These are phyloP conservation scores for Botrytis byssoidea DNA, from an alignment of 2,329 filamentous ascomycete genomes.

Conservation along the genomic window DNA sequence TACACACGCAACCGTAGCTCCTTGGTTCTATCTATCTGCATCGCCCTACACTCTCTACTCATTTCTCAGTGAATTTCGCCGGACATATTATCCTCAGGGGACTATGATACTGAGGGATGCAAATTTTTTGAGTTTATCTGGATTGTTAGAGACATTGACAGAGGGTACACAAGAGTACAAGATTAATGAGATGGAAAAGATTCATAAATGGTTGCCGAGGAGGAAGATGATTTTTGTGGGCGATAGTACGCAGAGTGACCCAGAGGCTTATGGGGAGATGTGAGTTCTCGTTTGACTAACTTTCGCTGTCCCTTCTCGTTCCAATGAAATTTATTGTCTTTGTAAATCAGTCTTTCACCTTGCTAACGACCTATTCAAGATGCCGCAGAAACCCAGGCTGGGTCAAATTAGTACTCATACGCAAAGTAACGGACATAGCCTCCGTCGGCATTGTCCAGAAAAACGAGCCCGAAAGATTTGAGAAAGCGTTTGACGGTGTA, in stretches of 20 bases:
- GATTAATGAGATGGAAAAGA: constrained; percentile 71
- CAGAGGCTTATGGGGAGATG: constrained; percentile 83
- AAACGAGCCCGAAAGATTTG: constrained; percentile 73
- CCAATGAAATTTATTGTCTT: background rate
- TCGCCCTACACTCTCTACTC: constrained; percentile 94
- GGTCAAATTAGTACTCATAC: constrained; percentile 81
- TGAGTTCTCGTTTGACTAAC: constrained; percentile 44
- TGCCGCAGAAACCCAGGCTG: constrained; percentile 68
- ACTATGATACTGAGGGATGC: constrained; percentile 82
- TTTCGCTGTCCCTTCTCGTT: background rate
- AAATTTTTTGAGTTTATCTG: constrained; percentile 80
- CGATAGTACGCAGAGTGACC: constrained; percentile 88
- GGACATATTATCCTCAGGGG: constrained; percentile 69
- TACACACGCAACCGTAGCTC: constrained; percentile 48
- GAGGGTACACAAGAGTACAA: constrained; percentile 85
- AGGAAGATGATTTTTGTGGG: constrained; percentile 81
- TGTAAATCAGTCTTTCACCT: background rate
- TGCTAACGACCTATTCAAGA: constrained; percentile 42
- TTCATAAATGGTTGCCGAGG: constrained; percentile 75
- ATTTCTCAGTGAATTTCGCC: constrained; percentile 74
- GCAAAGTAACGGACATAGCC: constrained; percentile 75
- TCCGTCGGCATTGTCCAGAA: constrained; percentile 68
- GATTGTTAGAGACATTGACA: constrained; percentile 76
- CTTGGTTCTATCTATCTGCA: constrained; percentile 92
- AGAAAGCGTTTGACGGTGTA: constrained; percentile 75